A percentile compares a stretch with the other conserved stretches of the same genome.
Conservation (phyloP, 225 moss, liverwort and hornwort genomes). For the Marchantia paleacea region DNA sequence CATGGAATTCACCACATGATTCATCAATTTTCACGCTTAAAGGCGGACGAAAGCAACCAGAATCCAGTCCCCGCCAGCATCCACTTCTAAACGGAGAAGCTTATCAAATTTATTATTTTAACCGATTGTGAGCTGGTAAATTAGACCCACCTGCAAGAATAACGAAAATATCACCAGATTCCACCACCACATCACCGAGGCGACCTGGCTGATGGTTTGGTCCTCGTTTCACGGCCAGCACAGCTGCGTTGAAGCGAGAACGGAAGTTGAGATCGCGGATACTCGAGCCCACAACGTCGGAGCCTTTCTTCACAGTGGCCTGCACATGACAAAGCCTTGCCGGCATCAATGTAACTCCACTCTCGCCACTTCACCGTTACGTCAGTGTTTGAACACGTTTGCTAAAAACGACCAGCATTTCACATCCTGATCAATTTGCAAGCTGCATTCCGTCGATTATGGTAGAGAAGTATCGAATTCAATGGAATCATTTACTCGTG, state of each 20-base stretch:
- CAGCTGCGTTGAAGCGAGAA: constrained; percentile 12
- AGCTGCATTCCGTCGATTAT: too few species aligned
- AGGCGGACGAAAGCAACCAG: neutral
- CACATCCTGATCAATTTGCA: too few species aligned
- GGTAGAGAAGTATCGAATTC: too few species aligned
- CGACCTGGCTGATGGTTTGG: neutral
- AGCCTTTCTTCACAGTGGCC: neutral
- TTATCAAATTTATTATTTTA: too few species aligned
- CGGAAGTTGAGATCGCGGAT: constrained; percentile 8
- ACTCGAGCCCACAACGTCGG: neutral
- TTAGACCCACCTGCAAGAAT: constrained; percentile 1
- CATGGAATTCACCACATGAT: neutral
- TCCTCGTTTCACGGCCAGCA: constrained; percentile 4
- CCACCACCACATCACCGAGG: constrained; percentile 6
- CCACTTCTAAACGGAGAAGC: too few species aligned
- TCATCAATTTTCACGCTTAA: neutral
- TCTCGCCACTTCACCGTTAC: too few species aligned
- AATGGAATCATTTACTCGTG: too few species aligned
- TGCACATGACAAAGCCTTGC: neutral
- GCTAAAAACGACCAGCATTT: neutral
- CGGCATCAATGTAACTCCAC: too few species aligned
- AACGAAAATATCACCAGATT: neutral
- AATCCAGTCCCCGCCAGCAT: neutral
- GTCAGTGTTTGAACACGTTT: too few species aligned
- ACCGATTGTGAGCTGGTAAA: too few species aligned